These are phyloP conservation scores for Circinella minor DNA, from an alignment of 371 early-diverging fungal genomes.

Conservation along the genomic window DNA sequence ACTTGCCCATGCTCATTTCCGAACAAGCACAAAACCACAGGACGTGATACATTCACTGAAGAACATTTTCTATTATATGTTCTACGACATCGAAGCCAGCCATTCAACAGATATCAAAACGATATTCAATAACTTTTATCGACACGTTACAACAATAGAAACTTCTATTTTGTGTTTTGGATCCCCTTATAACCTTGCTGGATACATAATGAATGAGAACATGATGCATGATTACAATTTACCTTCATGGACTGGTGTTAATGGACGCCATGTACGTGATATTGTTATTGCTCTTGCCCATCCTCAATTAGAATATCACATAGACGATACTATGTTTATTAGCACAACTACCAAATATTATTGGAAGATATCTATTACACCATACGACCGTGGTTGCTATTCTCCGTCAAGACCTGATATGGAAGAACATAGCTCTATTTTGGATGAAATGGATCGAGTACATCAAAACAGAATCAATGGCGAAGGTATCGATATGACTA, in stretches of 20 bases:
- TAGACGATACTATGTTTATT: background rate
- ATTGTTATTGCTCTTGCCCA: too few relatives aligned
- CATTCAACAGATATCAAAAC: background rate
- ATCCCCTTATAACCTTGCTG: background rate
- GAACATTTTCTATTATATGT: background rate
- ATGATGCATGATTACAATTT: background rate
- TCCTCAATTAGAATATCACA: background rate
- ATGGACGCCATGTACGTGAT: background rate
- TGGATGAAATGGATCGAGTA: too few relatives aligned
- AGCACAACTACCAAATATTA: background rate
- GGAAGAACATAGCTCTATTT: too few relatives aligned
- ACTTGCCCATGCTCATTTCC: background rate
- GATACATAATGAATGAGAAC: background rate
- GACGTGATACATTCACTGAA: background rate
- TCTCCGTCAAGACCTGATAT: too few relatives aligned
- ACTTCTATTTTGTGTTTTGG: background rate
- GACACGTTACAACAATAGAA: background rate
- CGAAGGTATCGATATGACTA: background rate
- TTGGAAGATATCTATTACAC: too few relatives aligned
- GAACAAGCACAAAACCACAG: background rate
- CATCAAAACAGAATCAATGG: background rate
- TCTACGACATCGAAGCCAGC: background rate
- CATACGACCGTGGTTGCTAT: too few relatives aligned
- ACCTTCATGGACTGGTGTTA: background rate
- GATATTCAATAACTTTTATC: background rate